These are phyloP conservation scores for Ogataea nitratoaversa DNA, from an alignment of 805 yeast species.

Conservation along the genomic window DNA sequence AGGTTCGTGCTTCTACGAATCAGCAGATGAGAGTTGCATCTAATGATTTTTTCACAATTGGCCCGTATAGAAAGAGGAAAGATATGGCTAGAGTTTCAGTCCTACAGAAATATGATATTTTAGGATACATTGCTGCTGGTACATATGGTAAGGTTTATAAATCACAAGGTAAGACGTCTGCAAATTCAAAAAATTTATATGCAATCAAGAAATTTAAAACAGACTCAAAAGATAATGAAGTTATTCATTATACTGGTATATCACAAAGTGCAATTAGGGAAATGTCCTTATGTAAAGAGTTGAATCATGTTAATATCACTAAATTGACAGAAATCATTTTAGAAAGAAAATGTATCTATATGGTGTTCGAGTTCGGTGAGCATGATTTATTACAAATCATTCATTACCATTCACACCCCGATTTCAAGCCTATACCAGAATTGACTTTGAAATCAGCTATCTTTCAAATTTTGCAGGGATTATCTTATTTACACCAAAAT, in stretches of 20 bases:
- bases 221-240: constrained; percentile 83
- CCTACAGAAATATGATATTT: constrained; percentile 75
- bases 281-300: constrained; percentile 89
- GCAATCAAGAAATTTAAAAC: constrained; percentile 96
- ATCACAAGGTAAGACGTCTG: constrained; percentile 49
- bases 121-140: constrained; percentile 98
- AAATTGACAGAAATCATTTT: constrained; percentile 76
- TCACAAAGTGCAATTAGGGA: constrained; percentile 96
- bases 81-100: constrained; percentile 70
- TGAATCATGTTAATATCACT: constrained; percentile 75
- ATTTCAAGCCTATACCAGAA: constrained; percentile 71
- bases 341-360: constrained; percentile 85
- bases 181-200: constrained; percentile 37
- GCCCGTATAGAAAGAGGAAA: constrained; percentile 56
- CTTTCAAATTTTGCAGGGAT: constrained; percentile 92
- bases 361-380: constrained; percentile 95
- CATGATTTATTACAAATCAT: constrained; percentile 92
- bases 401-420: constrained; percentile 92
- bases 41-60: constrained; percentile 49
- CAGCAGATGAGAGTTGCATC: constrained; percentile 51
- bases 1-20: constrained; percentile 3
- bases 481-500: constrained; percentile 86
- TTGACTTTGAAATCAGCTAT: constrained; percentile 75
- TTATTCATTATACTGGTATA: constrained; percentile 86
- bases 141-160: constrained; percentile 95